Conservation (phyloP, 179 eudicot genomes). For the Kewa caespitosa region DNA sequence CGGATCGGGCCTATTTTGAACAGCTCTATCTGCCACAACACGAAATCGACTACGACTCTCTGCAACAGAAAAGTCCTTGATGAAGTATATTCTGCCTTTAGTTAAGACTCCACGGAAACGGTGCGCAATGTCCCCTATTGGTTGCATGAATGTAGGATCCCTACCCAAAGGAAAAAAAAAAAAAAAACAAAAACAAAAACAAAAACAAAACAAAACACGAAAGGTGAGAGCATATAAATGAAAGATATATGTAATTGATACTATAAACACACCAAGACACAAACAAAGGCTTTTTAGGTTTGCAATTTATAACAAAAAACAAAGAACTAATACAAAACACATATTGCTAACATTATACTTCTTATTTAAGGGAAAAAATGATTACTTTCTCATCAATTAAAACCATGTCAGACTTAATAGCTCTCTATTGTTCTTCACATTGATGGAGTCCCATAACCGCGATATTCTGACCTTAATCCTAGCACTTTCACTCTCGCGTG, state of each 20-base stretch:
- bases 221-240: no score
- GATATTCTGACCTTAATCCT: neutral
- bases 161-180: neutral
- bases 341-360: neutral
- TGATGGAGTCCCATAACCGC: neutral
- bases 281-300: no score
- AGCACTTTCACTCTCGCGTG: neutral
- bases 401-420: neutral
- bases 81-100: neutral
- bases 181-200: no score
- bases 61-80: neutral
- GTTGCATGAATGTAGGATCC: constrained; percentile 2
- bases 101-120: neutral
- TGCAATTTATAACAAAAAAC: no score
- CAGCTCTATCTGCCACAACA: no score
- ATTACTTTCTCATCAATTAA: neutral
- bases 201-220: no score
- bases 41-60: neutral
- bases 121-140: neutral
- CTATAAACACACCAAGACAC: no score
- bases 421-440: neutral
- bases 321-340: neutral
- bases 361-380: neutral
- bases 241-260: no score
- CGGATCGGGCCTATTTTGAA: no score